Evolutionary conservation across 2,329 filamentous ascomycete species (phyloP).

Genomic region (Cercospora canescens): DNA sequence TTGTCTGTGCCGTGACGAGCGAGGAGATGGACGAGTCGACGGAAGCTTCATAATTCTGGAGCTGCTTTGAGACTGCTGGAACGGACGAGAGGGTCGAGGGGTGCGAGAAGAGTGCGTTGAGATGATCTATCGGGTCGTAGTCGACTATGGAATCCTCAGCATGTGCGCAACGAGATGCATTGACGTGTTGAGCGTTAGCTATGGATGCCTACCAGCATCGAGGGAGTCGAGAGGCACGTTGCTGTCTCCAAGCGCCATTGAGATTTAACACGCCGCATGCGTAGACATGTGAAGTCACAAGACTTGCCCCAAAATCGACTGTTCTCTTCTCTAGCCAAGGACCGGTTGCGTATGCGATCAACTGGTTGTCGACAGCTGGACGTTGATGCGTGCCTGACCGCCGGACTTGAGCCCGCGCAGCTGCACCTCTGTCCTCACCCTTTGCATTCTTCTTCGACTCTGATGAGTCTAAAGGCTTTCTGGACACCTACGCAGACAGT

Average conservation of each 20-base stretch:
- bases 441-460: neutral
- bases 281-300: neutral
- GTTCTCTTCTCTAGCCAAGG: neutral
- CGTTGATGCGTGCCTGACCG: neutral
- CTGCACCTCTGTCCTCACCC: neutral
- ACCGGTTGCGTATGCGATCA: neutral
- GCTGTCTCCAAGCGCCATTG: slow-evolving; percentile 22
- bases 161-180: neutral
- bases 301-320: neutral
- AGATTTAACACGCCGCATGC: neutral
- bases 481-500: neutral
- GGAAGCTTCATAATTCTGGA: slow-evolving; percentile 76
- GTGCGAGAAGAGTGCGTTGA: slow-evolving; percentile 91
- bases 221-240: slow-evolving; percentile 19
- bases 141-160: slow-evolving; percentile 56
- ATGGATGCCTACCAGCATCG: slow-evolving; percentile 23
- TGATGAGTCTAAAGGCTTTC: neutral
- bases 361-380: neutral
- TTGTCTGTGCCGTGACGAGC: slow-evolving; percentile 74
- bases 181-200: neutral
- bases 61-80: slow-evolving; percentile 68
- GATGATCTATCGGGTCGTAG: slow-evolving; percentile 89
- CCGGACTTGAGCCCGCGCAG: neutral
- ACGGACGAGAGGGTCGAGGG: slow-evolving; percentile 81
- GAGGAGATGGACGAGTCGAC: slow-evolving; percentile 75